Base-by-base conservation (phyloP, 2,329 filamentous ascomycete species). In the Pseudogymnoascus sp. region DNA sequence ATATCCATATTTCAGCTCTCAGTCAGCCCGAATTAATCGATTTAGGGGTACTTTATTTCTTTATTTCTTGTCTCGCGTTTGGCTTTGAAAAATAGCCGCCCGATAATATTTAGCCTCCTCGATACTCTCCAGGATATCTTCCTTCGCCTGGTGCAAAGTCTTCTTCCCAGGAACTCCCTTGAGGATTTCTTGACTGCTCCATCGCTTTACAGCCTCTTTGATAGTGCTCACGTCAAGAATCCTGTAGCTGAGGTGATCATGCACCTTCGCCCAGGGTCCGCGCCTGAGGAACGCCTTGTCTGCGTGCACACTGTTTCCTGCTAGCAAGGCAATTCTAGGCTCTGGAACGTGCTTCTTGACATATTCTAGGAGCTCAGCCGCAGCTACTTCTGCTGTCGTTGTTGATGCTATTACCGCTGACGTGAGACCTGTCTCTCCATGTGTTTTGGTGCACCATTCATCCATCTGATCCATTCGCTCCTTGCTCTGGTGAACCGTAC, bases 81-180 rank as follows among this genome's bases (percentile, higher is more conserved):
- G 36, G 36, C 26, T 31, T 44, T 68, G 69, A 74, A 96, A 96
- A 63, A 96, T 83, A 17, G 78, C 78, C 65, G 87, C 80, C 70
- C 84, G 85, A 76, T 96, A 97, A 74, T 89, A 97, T 71, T 79
- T 85, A 63, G 93, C 93, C 79, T 99, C 95, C 63, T 84, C 87
- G 67, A 99, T 97, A 76, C 93, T 97, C 79, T 99, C 95, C 65
- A 97, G 76, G 64, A 99, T 96, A 75, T 99, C 95, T 63, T 91
- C 86, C 70, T 83, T 86, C 0, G 95, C 95, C 75, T 93, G 85
- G 78, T 99, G 95, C 61, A 87, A 78, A 38, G 84, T 85, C 73
- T 83, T 83, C 80, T 97, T 97, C 66, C 72, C 76, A 11, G 93
- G 93, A 28, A 84, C 86, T 50, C 80, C 78, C 63, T 79, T 78